phyloP scores from a whole-genome alignment of 768 basidiomycete genomes.

The Hericium erinaceus region DNA sequence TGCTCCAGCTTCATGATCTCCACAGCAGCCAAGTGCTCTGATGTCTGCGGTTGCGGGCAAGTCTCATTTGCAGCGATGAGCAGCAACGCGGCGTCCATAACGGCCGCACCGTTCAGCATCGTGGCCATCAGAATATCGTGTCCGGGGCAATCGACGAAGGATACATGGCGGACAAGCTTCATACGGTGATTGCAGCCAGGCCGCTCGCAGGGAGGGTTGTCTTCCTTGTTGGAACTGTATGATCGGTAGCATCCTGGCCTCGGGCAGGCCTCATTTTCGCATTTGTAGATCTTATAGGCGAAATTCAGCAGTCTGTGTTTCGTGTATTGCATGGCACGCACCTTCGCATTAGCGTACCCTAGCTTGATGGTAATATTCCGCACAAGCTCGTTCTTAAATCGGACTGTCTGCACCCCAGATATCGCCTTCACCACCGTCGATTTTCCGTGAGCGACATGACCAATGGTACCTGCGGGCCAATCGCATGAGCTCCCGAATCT shows the following conservation, averaged over 20 bases:
- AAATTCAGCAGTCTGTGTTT: neutral
- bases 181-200: slow-evolving; percentile 86
- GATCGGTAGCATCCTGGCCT: slow-evolving; percentile 92
- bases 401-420: slow-evolving; percentile 94
- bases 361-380: slow-evolving; percentile 99
- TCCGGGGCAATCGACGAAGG: slow-evolving; percentile 95
- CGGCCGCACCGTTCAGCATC: slow-evolving; percentile 99
- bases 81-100: slow-evolving; percentile 97
- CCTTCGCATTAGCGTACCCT: slow-evolving; percentile 98
- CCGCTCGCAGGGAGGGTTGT: slow-evolving; percentile 86
- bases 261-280: slow-evolving; percentile 87
- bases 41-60: slow-evolving; percentile 97
- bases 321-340: slow-evolving; percentile 27
- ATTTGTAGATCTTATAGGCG: slow-evolving; percentile 88
- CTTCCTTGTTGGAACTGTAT: slow-evolving; percentile 91
- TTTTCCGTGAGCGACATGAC: slow-evolving; percentile 97
- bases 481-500: neutral
- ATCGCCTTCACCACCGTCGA: slow-evolving; percentile 98
- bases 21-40: slow-evolving; percentile 95
- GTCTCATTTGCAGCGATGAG: slow-evolving; percentile 97
- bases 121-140: slow-evolving; percentile 99
- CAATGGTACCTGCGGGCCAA: slow-evolving; percentile 71
- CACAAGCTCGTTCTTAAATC: slow-evolving; percentile 99
- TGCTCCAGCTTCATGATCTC: slow-evolving; percentile 99
- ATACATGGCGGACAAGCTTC: slow-evolving; percentile 92